Evolutionary conservation across 2,329 filamentous ascomycete species (phyloP).

Genomic region (Sclerotiophoma versabilis): DNA sequence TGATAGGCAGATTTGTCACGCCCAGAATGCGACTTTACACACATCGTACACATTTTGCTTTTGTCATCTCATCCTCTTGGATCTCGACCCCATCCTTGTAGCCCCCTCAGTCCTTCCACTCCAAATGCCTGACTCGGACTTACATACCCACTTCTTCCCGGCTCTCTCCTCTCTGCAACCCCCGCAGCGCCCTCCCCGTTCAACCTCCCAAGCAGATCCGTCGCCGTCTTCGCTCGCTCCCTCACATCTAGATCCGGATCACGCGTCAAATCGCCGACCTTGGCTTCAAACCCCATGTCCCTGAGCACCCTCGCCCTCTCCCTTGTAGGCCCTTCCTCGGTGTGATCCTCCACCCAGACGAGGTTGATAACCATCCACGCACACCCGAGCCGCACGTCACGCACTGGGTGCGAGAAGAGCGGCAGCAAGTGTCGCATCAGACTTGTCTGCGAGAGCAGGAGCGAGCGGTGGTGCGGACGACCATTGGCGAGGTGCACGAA

Average conservation of each 20-base stretch:
- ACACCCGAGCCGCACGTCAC: conserved; percentile 77
- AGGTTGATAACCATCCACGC: conserved; percentile 88
- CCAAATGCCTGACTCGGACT: conserved; percentile 13
- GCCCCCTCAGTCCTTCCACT: conserved; percentile 18
- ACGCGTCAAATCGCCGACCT: conserved; percentile 66
- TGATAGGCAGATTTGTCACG: not conserved
- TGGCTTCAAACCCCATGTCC: conserved; percentile 73
- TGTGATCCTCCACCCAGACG: conserved; percentile 78
- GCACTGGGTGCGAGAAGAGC: conserved; percentile 75
- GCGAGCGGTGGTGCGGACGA: conserved; percentile 75
- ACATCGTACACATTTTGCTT: not conserved
- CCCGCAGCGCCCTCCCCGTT: conserved; percentile 17
- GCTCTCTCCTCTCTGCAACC: conserved; percentile 1
- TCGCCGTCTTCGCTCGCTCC: conserved; percentile 81
- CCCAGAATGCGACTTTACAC: not conserved
- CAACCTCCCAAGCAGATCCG: conserved; percentile 62
- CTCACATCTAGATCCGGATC: conserved; percentile 82
- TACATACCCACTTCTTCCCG: conserved; percentile 12
- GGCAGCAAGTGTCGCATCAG: conserved; percentile 75
- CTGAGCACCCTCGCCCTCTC: conserved; percentile 73
- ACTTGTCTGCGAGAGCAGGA: conserved; percentile 71
- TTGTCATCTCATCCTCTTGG: conserved; percentile 16
- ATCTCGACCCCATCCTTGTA: conserved; percentile 29
- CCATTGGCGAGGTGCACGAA: conserved; percentile 89
- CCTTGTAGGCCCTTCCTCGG: conserved; percentile 69